phyloP scores from a whole-genome alignment of 78 protist genomes.

The Protostelium mycophagum region DNA sequence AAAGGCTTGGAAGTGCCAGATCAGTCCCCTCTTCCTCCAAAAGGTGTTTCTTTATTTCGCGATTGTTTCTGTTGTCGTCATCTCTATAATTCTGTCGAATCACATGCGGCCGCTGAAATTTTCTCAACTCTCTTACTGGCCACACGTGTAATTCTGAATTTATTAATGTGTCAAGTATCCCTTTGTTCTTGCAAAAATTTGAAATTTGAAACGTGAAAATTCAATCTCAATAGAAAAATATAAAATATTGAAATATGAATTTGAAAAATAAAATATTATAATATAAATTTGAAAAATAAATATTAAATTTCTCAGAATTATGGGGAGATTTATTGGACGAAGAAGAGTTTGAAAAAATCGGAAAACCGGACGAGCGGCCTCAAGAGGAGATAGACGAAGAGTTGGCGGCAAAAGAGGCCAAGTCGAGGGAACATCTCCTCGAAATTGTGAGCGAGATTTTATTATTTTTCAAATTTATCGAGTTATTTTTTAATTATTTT shows the following conservation, averaged over 20 bases:
- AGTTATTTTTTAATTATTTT: no score
- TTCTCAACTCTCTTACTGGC: no score
- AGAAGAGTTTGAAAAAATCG: constrained; percentile 4
- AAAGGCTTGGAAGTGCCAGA: constrained; percentile 32
- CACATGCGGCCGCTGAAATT: no score
- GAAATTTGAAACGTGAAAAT: neutral
- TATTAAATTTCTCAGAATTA: neutral
- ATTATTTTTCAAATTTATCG: no score
- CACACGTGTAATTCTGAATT: no score
- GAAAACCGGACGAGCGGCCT: constrained; percentile 16
- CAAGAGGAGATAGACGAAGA: constrained; percentile 62
- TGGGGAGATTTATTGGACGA: constrained; percentile 7
- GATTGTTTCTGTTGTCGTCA: neutral
- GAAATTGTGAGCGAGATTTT: constrained; percentile 58
- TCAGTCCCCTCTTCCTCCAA: constrained; percentile 34
- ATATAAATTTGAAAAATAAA: neutral
- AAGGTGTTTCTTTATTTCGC: constrained; percentile 16
- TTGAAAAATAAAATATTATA: no score
- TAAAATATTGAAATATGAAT: no score
- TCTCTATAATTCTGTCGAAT: no score
- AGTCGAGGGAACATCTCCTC: constrained; percentile 73
- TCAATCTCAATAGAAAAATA: no score
- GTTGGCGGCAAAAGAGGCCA: constrained; percentile 45
- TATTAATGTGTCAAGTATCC: no score
- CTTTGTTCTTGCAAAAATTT: no score